phyloP scores from a whole-genome alignment of 768 basidiomycete genomes.

The Butyriboletus loyo region DNA sequence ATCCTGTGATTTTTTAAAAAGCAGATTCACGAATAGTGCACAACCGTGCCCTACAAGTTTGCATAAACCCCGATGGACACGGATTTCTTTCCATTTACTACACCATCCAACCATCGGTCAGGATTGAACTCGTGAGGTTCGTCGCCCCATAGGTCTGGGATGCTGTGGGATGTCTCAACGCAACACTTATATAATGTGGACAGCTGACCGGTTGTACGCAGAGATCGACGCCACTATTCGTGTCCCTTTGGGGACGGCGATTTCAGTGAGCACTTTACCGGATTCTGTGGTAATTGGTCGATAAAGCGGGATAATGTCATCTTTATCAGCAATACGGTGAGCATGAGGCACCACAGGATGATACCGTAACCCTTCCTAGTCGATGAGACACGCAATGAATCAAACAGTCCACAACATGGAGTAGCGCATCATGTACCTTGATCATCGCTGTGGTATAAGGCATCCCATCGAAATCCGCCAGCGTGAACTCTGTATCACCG shows the following conservation, averaged over 20 bases:
- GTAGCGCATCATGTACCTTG: slow-evolving; percentile 27
- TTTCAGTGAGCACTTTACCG: slow-evolving; percentile 41
- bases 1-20: slow-evolving; percentile 17
- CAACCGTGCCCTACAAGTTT: slow-evolving; percentile 20
- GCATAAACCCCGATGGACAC: slow-evolving; percentile 28
- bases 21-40: background rate
- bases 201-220: slow-evolving; percentile 49
- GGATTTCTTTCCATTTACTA: slow-evolving; percentile 14
- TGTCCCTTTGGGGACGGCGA: slow-evolving; percentile 50
- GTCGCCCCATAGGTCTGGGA: slow-evolving; percentile 30
- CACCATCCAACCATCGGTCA: slow-evolving; percentile 25
- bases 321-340: slow-evolving; percentile 47
- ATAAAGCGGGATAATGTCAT: slow-evolving; percentile 60
- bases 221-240: slow-evolving; percentile 52
- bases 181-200: background rate
- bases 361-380: slow-evolving; percentile 45
- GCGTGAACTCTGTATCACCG: slow-evolving; percentile 10
- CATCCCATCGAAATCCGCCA: slow-evolving; percentile 51
- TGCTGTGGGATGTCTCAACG: slow-evolving; percentile 10
- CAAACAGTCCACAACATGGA: background rate
- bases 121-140: slow-evolving; percentile 33
- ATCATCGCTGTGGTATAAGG: slow-evolving; percentile 40
- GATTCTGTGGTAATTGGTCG: slow-evolving; percentile 45
- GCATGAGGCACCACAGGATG: slow-evolving; percentile 52
- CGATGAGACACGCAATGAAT: background rate